phyloP scores from a whole-genome alignment of 2,329 filamentous ascomycete species.

The Colletotrichum sidae region DNA sequence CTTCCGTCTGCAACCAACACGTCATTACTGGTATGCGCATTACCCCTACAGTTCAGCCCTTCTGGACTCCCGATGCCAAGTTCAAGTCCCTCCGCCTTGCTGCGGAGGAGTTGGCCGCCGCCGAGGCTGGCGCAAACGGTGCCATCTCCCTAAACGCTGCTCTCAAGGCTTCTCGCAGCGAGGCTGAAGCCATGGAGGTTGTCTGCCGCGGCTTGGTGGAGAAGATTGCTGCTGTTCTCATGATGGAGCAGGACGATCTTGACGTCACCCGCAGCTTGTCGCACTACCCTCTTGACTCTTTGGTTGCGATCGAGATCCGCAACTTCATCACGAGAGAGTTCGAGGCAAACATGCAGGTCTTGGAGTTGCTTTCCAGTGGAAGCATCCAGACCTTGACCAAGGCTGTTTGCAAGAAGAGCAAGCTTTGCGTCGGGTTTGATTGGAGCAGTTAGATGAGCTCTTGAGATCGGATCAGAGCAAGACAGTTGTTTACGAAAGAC shows the following conservation, averaged over 20 bases:
- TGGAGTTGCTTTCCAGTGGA: conserved; percentile 66
- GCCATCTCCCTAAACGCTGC: conserved; percentile 55
- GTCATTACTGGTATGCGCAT: conserved; percentile 67
- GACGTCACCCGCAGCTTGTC: conserved; percentile 54
- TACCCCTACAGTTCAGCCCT: conserved; percentile 57
- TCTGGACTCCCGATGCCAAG: conserved; percentile 66
- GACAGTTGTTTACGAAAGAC: neutral
- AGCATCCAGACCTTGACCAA: conserved; percentile 61
- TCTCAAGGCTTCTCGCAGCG: conserved; percentile 54
- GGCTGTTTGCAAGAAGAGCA: conserved; percentile 60
- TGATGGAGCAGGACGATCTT: conserved; percentile 61
- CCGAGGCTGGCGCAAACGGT: conserved; percentile 44
- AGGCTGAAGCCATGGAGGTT: conserved; percentile 58
- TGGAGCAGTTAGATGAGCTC: conserved; percentile 31
- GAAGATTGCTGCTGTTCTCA: conserved; percentile 61
- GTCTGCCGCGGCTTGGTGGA: conserved; percentile 58
- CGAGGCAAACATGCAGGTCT: conserved; percentile 63
- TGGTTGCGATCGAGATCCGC: conserved; percentile 62
- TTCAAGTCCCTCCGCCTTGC: conserved; percentile 61
- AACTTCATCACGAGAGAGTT: conserved; percentile 64
- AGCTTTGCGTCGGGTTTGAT: conserved; percentile 43
- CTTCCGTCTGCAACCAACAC: conserved; percentile 58
- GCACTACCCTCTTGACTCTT: conserved; percentile 59
- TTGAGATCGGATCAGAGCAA: neutral
- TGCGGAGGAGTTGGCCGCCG: conserved; percentile 51